Evolutionary conservation across 2,329 filamentous ascomycete genomes (phyloP), one percentile per base, ranked within the genome.

Genomic region (Cladosporium sphaerospermum): DNA sequence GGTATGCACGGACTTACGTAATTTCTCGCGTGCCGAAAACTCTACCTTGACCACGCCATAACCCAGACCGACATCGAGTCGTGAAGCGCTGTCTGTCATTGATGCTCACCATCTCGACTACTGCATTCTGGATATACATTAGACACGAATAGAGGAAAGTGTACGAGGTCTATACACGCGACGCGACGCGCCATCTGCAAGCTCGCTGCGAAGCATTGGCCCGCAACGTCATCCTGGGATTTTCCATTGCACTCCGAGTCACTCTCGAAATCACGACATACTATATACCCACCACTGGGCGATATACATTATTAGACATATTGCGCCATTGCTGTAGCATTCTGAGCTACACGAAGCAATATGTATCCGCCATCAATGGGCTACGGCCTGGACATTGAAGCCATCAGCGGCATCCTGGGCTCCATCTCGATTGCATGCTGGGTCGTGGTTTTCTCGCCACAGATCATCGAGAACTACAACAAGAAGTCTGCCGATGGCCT

Each of bases 391-490:
- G 88, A 96, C 69, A 84, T 96, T 56, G 88, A 93, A 67, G 90
- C 91, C 56, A 84, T 96, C 64, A 95, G 89, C 62, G 92, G 92
- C 52, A 96, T 96, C 63, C 90, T 86, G 72, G 92, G 91, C 34
- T 96, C 91, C 8, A 91, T 99, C 61, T 96, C 89, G 43, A 96
- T 99, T 67, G 91, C 91, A 47, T 96, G 91, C 69, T 96, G 93
- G 93, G 88, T 97, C 54, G 89, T 97, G 34, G 93, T 99, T 54
- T 99, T 96, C 74, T 93, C 89, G 1, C 93, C 93, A 2, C 93
- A 99, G 63, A 96, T 99, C 62, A 85, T 96, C 62, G 89, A 96
- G 66, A 96, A 96, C 68, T 96, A 96, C 73, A 85, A 84, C 58
- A 82, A 90, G 53, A 76, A 82, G 60, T 95, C 87, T 39, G 89